A percentile compares a stretch with the other conserved stretches of the same genome.
Evolutionary conservation across 805 yeast genomes (phyloP).

Genomic region (Cyberlindnera veronae): DNA sequence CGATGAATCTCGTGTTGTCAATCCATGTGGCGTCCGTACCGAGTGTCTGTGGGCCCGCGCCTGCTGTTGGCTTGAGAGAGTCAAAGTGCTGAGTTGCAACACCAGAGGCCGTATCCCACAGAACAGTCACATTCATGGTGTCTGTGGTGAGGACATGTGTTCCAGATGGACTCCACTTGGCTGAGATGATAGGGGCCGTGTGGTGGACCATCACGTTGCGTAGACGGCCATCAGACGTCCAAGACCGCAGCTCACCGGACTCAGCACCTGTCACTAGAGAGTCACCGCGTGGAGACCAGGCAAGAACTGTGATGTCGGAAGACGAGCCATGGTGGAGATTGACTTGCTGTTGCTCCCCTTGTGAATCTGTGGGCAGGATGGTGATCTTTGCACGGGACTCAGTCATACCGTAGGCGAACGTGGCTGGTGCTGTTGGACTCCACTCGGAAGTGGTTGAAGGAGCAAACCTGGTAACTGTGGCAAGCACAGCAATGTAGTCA

Average conservation of each 20-base stretch:
- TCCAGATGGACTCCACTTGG: constrained; percentile 61
- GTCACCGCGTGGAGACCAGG: constrained; percentile 71
- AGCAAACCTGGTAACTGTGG: constrained; percentile 37
- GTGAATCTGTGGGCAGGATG: constrained; percentile 25
- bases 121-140: constrained; percentile 44
- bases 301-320: constrained; percentile 33
- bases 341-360: constrained; percentile 15
- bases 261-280: constrained; percentile 59
- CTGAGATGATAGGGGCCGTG: constrained; percentile 48
- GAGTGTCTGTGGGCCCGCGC: constrained; percentile 15
- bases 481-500: constrained; percentile 34
- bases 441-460: constrained; percentile 48
- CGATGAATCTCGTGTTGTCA: constrained; percentile 60
- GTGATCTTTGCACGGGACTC: constrained; percentile 45
- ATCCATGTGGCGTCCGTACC: constrained; percentile 74
- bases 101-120: constrained; percentile 68
- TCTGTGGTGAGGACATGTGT: constrained; percentile 59
- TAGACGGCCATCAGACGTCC: constrained; percentile 70
- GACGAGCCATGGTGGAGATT: constrained; percentile 32
- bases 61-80: constrained; percentile 5
- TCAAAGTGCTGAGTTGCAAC: constrained; percentile 46
- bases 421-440: constrained; percentile 47
- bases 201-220: constrained; percentile 53
- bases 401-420: constrained; percentile 53
- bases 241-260: constrained; percentile 73